Evolutionary conservation across 257 asterid species (phyloP), one percentile per base, ranked within the genome.

Genomic region (Coffea eugenioides): DNA sequence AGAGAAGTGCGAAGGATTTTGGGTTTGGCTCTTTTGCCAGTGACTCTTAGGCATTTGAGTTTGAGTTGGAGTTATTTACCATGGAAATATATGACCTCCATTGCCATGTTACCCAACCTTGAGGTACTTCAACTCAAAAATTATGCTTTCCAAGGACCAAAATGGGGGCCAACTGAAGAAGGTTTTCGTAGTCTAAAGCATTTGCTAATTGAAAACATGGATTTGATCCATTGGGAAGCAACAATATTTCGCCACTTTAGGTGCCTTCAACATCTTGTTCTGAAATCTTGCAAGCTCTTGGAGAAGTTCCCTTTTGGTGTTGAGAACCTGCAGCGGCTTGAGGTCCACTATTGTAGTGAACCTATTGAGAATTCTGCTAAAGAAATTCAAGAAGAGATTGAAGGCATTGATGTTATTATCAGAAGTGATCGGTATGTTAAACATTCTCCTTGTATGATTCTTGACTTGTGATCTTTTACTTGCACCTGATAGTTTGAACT

Each of bases 261-360:
- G 12, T 14, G 49, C 11, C 71, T 75, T 13, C 27, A 64, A n/a
- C 12, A 12, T 23, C 71, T 76, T 16, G 43, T 62, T 36, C 48
- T 62, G 31, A 45, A 39, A 62, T 36, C 61, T 15, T 76, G 79
- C 16, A 14, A 62, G 46, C 31, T n/a, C 46, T 21, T 76, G 18
- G 71, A 62, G 62, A 72, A 80, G 41, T 51, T 80, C 48, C 76
- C 80, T 25, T 21, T 5, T 51, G 83, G 25, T 64, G 69, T 74
- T 41, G 72, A 5, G 25, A 75, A 80, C 79, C 23, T 81, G 8
- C 31, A 54, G 11, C 14, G 43, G 57, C 43, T 80, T 54, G 72
- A 80, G 77, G 43, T 74, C n/a, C 75, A 56, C 20, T 4, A 46
- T 8, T 54, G 76, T 43, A n/a, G 18, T 21, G n/a, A 61, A 12